These are phyloP conservation scores for Podila horticola DNA, from an alignment of 192 early-diverging fungal species.

Conservation along the genomic window DNA sequence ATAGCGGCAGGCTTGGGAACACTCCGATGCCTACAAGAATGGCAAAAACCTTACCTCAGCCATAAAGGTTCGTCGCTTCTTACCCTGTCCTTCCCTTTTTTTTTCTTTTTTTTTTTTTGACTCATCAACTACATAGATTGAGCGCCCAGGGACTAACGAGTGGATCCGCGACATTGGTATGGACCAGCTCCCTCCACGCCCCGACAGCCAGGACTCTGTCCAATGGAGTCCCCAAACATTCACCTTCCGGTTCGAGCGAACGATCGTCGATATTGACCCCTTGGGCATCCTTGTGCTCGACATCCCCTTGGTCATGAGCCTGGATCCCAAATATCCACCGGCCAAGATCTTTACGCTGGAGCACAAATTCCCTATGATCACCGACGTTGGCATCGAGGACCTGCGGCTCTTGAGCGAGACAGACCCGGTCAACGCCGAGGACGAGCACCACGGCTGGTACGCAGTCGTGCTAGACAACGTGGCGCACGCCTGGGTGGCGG, in stretches of 20 bases:
- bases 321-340: slow-evolving; percentile 15
- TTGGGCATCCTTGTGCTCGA: slow-evolving; percentile 2
- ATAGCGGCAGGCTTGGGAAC: no score
- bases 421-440: slow-evolving; percentile 8
- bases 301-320: slow-evolving; percentile 23
- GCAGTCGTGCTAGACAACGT: slow-evolving; percentile 13
- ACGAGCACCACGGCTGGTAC: slow-evolving; percentile 18
- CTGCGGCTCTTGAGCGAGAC: slow-evolving; percentile 11
- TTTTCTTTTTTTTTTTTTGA: neutral
- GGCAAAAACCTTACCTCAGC: neutral
- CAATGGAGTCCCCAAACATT: slow-evolving; percentile 13
- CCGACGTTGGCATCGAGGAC: slow-evolving; percentile 18
- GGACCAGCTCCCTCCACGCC: slow-evolving; percentile 6
- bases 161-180: slow-evolving; percentile 25
- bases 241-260: slow-evolving; percentile 19
- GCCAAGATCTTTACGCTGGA: slow-evolving; percentile 4
- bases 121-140: neutral
- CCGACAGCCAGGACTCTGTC: slow-evolving; percentile 4
- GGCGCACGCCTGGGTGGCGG: slow-evolving; percentile 9
- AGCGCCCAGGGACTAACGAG: slow-evolving; percentile 16
- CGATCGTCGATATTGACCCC: slow-evolving; percentile 5
- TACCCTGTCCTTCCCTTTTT: neutral
- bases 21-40: no score
- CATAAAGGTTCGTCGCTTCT: neutral
- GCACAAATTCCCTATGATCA: slow-evolving; percentile 11